These are phyloP conservation scores for Fusarium nelsonii DNA, from an alignment of 2,329 filamentous ascomycete species.

Conservation along the genomic window DNA sequence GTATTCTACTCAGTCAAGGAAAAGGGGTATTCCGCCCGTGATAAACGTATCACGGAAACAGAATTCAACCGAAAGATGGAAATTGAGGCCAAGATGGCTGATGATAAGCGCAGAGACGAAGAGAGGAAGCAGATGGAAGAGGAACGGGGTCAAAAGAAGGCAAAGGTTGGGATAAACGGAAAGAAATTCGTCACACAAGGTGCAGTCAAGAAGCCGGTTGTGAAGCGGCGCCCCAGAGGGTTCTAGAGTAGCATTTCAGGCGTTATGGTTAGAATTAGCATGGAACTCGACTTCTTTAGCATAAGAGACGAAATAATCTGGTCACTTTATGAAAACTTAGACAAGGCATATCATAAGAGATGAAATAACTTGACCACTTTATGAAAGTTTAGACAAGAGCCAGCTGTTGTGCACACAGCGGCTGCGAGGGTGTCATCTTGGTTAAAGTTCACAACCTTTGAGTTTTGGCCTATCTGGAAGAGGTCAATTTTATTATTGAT, in stretches of 20 bases:
- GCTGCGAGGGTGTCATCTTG: constrained; percentile 2
- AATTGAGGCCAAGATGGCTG: constrained; percentile 91
- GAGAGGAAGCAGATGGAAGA: constrained; percentile 65
- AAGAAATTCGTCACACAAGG: constrained; percentile 73
- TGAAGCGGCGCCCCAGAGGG: constrained; percentile 67
- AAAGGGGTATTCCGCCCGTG: constrained; percentile 90
- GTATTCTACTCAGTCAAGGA: constrained; percentile 99
- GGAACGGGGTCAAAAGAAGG: constrained; percentile 57
- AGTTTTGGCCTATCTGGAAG: too few species aligned
- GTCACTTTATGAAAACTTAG: too few species aligned
- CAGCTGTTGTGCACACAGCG: too few species aligned
- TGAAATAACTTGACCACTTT: too few species aligned
- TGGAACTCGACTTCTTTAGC: too few species aligned
- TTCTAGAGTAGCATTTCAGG: constrained; percentile 55
- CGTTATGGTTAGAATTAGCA: background rate
- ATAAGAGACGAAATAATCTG: too few species aligned
- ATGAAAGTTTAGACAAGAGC: too few species aligned
- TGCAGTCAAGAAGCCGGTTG: constrained; percentile 70
- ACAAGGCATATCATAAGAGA: too few species aligned
- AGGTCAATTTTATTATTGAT: too few species aligned
- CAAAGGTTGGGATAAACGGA: constrained; percentile 50
- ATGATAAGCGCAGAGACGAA: constrained; percentile 79
- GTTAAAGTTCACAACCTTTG: too few species aligned
- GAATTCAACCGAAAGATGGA: constrained; percentile 95
- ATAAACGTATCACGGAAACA: constrained; percentile 87